Evolutionary conservation across 192 early-diverging fungal species (phyloP).

Genomic region (Mortierella alpina): DNA sequence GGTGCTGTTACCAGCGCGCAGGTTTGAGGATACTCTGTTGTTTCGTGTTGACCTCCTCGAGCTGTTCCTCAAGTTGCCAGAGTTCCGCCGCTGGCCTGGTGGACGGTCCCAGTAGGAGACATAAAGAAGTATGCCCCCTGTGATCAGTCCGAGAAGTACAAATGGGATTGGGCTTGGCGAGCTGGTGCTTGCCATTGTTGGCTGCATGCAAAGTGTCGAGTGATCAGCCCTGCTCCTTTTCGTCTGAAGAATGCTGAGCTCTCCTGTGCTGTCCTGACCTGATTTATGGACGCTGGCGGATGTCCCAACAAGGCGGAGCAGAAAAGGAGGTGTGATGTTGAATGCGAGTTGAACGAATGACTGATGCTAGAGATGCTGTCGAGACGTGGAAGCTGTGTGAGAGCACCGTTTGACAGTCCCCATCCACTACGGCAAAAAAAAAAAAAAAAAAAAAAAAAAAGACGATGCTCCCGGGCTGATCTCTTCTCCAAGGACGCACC

Average conservation of each 20-base stretch:
- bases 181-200: slow-evolving; percentile 12
- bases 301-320: background rate
- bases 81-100: slow-evolving; percentile 27
- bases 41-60: background rate
- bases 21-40: slow-evolving; percentile 1
- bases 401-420: too few relatives aligned
- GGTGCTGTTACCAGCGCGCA: slow-evolving; percentile 2
- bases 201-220: background rate
- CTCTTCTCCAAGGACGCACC: too few relatives aligned
- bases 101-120: slow-evolving; percentile 53
- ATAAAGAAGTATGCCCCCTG: slow-evolving; percentile 47
- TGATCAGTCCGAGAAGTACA: slow-evolving; percentile 52
- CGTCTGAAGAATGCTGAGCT: background rate
- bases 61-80: slow-evolving; percentile 5
- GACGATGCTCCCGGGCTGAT: background rate
- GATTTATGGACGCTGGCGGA: background rate
- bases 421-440: too few relatives aligned
- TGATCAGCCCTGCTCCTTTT: background rate
- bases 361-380: background rate
- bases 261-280: background rate
- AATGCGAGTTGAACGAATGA: too few relatives aligned
- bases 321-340: too few relatives aligned
- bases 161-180: slow-evolving; percentile 35
- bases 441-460: background rate
- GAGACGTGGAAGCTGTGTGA: background rate